Evolutionary conservation across 2,329 filamentous ascomycete genomes (phyloP).

Genomic region (Fusarium incarnatum): DNA sequence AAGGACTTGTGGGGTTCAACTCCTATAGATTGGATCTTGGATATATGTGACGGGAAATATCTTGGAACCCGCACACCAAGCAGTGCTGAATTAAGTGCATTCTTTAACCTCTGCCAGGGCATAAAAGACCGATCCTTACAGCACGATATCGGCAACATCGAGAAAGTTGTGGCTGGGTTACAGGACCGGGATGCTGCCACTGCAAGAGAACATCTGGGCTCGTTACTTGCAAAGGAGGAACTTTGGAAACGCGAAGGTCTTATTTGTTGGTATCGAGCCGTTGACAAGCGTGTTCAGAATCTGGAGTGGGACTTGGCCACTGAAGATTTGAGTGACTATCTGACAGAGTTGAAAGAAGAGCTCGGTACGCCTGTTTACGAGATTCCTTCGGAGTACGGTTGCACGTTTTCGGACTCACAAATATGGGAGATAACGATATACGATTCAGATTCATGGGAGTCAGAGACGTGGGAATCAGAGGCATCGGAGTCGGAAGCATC

Average conservation of each 20-base stretch:
- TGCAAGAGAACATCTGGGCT: neutral
- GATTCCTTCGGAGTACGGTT: neutral
- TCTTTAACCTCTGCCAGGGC: conserved; percentile 17
- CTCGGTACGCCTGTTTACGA: conserved; percentile 2
- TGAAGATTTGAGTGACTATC: conserved; percentile 11
- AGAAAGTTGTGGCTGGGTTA: neutral
- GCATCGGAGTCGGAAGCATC: neutral
- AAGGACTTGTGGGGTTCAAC: neutral
- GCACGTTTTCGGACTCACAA: neutral
- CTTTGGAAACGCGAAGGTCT: neutral
- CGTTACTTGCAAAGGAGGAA: conserved; percentile 7
- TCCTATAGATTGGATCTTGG: neutral
- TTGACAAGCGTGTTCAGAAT: conserved; percentile 15
- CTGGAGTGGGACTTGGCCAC: conserved; percentile 1
- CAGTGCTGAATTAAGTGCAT: neutral
- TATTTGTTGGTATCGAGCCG: conserved; percentile 22
- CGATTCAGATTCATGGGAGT: rapidly evolving
- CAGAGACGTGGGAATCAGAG: neutral
- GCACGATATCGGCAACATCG: neutral
- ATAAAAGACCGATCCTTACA: conserved; percentile 21
- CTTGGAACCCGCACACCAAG: neutral
- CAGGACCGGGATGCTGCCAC: neutral
- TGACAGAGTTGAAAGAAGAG: conserved; percentile 20
- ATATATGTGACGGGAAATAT: rapidly evolving
- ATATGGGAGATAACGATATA: rapidly evolving